Evolutionary conservation across 441 rosid genomes (phyloP).

Genomic region (Sinapis alba): DNA sequence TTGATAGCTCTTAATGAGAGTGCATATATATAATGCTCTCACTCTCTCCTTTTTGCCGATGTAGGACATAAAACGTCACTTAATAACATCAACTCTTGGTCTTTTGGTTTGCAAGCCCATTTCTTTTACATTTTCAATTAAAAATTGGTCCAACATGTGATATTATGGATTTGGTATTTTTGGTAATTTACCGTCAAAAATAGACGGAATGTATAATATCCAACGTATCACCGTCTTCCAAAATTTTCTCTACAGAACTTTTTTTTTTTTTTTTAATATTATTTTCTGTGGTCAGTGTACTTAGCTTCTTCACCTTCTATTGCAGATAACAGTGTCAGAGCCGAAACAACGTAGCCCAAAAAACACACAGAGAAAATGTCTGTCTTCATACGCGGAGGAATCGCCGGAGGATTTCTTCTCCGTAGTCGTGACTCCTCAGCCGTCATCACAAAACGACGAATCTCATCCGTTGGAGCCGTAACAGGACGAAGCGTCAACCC

Average conservation of each 20-base stretch:
- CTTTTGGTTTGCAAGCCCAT: too few species aligned
- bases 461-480: conserved; percentile 32
- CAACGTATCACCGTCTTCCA: neutral
- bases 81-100: too few species aligned
- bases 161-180: too few species aligned
- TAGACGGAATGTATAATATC: neutral
- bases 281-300: conserved; percentile 26
- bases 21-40: too few species aligned
- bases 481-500: conserved; percentile 29
- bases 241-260: neutral
- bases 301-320: conserved; percentile 5
- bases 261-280: neutral
- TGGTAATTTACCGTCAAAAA: too few species aligned
- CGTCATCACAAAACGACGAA: conserved; percentile 30
- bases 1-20: too few species aligned
- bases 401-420: conserved; percentile 35
- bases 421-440: conserved; percentile 42
- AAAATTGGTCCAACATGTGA: too few species aligned
- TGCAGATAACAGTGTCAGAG: conserved; percentile 25
- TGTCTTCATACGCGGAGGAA: conserved; percentile 49
- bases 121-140: too few species aligned
- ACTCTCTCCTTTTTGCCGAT: too few species aligned
- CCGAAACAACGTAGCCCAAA: neutral
- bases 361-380: conserved; percentile 49
- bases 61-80: too few species aligned